A percentile compares a stretch with the other conserved stretches of the same genome.
Evolutionary conservation across 257 asterid species (phyloP).

Genomic region (Fraxinus pennsylvanica): DNA sequence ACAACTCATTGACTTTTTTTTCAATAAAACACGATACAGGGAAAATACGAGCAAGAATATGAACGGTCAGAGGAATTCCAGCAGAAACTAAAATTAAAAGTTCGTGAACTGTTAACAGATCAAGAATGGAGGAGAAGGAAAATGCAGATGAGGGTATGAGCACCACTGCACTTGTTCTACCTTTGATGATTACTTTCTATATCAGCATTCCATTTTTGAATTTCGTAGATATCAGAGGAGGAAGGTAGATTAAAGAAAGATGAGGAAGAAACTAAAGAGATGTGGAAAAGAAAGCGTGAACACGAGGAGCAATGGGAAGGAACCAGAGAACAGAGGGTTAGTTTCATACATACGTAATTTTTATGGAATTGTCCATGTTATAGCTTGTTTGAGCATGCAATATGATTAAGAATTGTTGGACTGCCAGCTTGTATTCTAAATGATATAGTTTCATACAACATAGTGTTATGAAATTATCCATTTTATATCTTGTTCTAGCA

Average conservation of each 20-base stretch:
- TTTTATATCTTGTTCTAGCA: background rate
- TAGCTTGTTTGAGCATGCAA: background rate
- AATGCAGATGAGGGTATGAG: slow-evolving; percentile 93
- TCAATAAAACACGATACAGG: slow-evolving; percentile 49
- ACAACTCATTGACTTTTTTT: background rate
- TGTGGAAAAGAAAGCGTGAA: slow-evolving; percentile 98
- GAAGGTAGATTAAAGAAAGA: slow-evolving; percentile 99
- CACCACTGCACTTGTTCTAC: slow-evolving; percentile 12
- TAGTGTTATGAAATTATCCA: background rate
- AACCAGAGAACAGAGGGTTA: slow-evolving; percentile 91
- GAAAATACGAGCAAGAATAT: slow-evolving; percentile 83
- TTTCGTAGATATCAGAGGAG: slow-evolving; percentile 87
- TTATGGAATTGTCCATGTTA: background rate
- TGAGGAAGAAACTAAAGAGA: slow-evolving; percentile 95
- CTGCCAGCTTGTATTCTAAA: background rate
- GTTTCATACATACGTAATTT: slow-evolving; percentile 26
- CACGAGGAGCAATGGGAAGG: slow-evolving; percentile 99
- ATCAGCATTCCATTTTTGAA: slow-evolving; percentile 10
- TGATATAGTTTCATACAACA: slow-evolving; percentile 25
- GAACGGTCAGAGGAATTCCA: slow-evolving; percentile 83
- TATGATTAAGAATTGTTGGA: background rate
- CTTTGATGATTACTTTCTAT: slow-evolving; percentile 13
- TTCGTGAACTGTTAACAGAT: slow-evolving; percentile 93
- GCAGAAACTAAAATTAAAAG: slow-evolving; percentile 85
- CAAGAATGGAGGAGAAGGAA: slow-evolving; percentile 99